Percentiles rank a stretch among this genome's conserved stretches.
phyloP scores from a whole-genome alignment of 306 rosid species.

The Cicer arietinum region DNA sequence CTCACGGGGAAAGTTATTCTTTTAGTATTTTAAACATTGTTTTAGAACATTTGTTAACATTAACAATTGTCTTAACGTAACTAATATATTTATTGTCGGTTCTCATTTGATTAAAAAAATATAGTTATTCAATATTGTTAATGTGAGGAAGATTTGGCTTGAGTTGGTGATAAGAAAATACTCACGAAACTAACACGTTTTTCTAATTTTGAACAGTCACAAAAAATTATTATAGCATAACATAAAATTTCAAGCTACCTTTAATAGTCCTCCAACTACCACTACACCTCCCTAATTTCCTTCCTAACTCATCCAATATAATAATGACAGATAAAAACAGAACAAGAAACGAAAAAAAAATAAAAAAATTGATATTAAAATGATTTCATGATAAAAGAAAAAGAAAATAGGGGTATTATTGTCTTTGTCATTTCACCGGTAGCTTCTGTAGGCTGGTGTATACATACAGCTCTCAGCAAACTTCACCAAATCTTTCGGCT shows the following conservation, averaged over 20 bases:
- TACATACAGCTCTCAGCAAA: constrained; percentile 98
- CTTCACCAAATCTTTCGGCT: constrained; percentile 82
- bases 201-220: constrained; percentile 12
- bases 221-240: constrained; percentile 13
- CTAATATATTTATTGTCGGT: too few species aligned
- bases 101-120: too few species aligned
- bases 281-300: constrained; percentile 44
- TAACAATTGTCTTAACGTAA: too few species aligned
- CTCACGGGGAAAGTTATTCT: too few species aligned
- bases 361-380: constrained; percentile 35
- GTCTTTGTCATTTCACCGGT: constrained; percentile 59
- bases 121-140: too few species aligned
- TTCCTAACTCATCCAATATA: constrained; percentile 40
- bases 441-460: constrained; percentile 78
- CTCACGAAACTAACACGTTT: too few species aligned
- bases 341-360: constrained; percentile 8
- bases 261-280: constrained; percentile 40
- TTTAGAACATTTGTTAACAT: too few species aligned
- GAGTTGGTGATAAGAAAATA: too few species aligned
- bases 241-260: constrained; percentile 36
- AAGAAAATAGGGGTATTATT: not conserved
- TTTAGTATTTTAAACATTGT: too few species aligned
- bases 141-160: too few species aligned
- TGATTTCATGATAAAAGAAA: not conserved
- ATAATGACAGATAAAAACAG: constrained; percentile 21